These are phyloP conservation scores for Aegilops speltoides DNA, from an alignment of 176 grass and related monocot genomes.

Conservation along the genomic window DNA sequence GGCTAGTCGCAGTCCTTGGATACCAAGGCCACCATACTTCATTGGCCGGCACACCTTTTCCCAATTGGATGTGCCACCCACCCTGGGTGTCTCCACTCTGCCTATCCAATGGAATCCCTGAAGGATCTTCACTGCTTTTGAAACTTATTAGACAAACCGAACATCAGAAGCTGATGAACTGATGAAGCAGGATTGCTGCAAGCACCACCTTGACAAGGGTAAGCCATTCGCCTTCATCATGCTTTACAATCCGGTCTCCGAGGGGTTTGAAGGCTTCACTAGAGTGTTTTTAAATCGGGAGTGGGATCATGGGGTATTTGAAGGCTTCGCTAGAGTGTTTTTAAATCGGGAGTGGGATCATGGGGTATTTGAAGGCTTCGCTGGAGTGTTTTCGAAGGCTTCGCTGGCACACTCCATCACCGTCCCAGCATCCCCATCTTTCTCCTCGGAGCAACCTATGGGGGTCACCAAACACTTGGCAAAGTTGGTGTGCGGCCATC, in stretches of 20 bases:
- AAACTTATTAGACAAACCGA: background rate
- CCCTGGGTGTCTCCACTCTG: background rate
- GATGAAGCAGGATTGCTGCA: background rate
- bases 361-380: background rate
- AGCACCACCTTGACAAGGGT: background rate
- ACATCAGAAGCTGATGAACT: background rate
- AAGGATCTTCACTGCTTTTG: slow-evolving; percentile 2
- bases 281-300: background rate
- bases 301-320: background rate
- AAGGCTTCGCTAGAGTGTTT: background rate
- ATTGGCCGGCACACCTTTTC: background rate
- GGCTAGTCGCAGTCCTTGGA: background rate
- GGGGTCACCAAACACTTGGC: background rate
- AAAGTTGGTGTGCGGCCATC: background rate
- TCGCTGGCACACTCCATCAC: background rate
- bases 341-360: background rate
- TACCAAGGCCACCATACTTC: background rate
- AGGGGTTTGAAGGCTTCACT: background rate
- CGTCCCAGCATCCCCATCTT: background rate
- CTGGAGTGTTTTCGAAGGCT: background rate
- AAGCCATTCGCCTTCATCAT: background rate
- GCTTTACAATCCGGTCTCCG: background rate
- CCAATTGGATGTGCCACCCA: background rate
- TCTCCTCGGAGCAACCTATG: background rate
- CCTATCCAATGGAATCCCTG: background rate